Conservation (phyloP, 2,329 filamentous ascomycete species). For the Cercospora brassicicola region DNA sequence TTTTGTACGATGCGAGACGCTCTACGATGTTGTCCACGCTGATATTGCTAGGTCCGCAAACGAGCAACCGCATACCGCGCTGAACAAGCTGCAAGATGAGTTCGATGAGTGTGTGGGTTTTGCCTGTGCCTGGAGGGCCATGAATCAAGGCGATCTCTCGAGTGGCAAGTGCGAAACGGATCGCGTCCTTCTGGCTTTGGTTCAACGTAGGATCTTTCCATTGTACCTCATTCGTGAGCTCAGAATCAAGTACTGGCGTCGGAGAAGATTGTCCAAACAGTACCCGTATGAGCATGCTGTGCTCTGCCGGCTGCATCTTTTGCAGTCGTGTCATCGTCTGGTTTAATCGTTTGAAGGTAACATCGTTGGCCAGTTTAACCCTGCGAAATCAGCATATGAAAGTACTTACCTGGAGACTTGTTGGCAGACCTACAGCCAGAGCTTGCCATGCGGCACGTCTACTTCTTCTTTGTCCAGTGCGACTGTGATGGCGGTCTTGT, state of each 20-base stretch:
- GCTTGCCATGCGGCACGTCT: conserved; percentile 55
- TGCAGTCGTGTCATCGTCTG: conserved; percentile 62
- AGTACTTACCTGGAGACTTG: conserved; percentile 24
- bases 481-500: conserved; percentile 60
- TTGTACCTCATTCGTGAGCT: conserved; percentile 48
- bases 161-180: conserved; percentile 79
- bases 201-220: conserved; percentile 61
- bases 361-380: conserved; percentile 66
- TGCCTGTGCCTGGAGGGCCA: conserved; percentile 92
- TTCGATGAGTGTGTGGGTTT: conserved; percentile 95
- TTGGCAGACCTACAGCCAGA: conserved; percentile 60
- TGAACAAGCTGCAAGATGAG: conserved; percentile 87
- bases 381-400: conserved; percentile 42
- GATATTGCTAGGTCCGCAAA: conserved; percentile 97
- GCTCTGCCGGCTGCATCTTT: conserved; percentile 57
- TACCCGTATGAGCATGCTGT: conserved; percentile 60
- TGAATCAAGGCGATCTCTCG: conserved; percentile 86
- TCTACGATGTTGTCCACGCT: conserved; percentile 98
- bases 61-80: conserved; percentile 71
- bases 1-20: conserved; percentile 76
- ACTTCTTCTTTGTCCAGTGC: conserved; percentile 67
- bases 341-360: conserved; percentile 65
- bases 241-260: conserved; percentile 47
- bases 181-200: conserved; percentile 62
- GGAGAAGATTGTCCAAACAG: conserved; percentile 61